These are phyloP conservation scores for Lepidium campestre DNA, from an alignment of 441 rosid genomes.

Conservation along the genomic window DNA sequence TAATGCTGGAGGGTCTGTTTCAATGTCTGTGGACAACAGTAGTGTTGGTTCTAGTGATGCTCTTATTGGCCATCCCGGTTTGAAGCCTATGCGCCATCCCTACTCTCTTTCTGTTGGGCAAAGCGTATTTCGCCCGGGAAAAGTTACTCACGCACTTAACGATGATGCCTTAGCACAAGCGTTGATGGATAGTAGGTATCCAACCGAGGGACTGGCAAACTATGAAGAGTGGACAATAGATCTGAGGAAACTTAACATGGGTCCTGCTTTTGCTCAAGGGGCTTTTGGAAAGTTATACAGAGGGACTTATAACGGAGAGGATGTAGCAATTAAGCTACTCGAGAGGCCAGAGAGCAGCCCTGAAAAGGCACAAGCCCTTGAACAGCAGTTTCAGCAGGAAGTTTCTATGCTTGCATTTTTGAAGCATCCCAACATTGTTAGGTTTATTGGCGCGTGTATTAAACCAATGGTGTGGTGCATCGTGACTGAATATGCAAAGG, in stretches of 20 bases:
- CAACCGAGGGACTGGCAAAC: constrained; percentile 58
- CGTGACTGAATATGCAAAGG: constrained; percentile 93
- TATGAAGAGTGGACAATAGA: constrained; percentile 93
- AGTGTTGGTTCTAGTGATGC: constrained; percentile 90
- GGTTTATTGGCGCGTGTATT: constrained; percentile 85
- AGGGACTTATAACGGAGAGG: constrained; percentile 90
- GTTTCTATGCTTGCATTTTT: constrained; percentile 88
- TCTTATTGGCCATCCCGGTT: constrained; percentile 76
- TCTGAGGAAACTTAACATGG: constrained; percentile 83
- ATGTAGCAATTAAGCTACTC: constrained; percentile 83
- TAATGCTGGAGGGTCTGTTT: constrained; percentile 79
- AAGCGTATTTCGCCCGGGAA: constrained; percentile 70
- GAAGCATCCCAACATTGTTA: constrained; percentile 84
- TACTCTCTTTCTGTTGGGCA: constrained; percentile 55
- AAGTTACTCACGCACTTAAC: constrained; percentile 65
- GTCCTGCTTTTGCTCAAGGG: constrained; percentile 92
- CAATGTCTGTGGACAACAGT: constrained; percentile 87
- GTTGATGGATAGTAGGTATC: constrained; percentile 59
- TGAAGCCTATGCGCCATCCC: constrained; percentile 52
- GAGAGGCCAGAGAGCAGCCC: constrained; percentile 75
- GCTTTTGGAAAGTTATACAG: constrained; percentile 91
- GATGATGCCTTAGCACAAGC: constrained; percentile 87
- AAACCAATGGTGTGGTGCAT: constrained; percentile 96
- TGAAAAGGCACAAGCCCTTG: constrained; percentile 75
- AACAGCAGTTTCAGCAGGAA: constrained; percentile 96